Percentiles rank a stretch among this genome's conserved stretches.
These are phyloP conservation scores for Sparassis latifolia DNA, from an alignment of 1,284 basidiomycete species.

Conservation along the genomic window DNA sequence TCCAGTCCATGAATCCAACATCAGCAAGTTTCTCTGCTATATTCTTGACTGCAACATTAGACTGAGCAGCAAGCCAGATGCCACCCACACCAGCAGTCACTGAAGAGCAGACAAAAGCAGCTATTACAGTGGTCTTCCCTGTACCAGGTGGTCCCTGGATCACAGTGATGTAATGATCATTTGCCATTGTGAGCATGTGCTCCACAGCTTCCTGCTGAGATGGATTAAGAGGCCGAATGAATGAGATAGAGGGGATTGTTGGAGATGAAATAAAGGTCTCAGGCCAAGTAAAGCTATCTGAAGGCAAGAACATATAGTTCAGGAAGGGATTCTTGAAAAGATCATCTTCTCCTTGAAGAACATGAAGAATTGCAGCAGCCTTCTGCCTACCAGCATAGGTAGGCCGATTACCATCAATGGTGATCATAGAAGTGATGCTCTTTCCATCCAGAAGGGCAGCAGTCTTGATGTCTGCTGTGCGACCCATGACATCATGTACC, in stretches of 20 bases:
- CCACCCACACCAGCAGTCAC: conserved; percentile 33
- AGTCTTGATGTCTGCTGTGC: conserved; percentile 14
- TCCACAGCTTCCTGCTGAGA: conserved; percentile 50
- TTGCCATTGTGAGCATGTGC: conserved; percentile 39
- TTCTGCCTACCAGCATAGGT: conserved; percentile 47
- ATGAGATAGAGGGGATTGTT: conserved; percentile 11
- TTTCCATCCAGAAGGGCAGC: conserved; percentile 19
- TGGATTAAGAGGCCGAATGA: conserved; percentile 34
- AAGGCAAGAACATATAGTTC: conserved; percentile 34
- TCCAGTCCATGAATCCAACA: conserved; percentile 40
- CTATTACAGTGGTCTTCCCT: conserved; percentile 62
- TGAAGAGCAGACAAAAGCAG: conserved; percentile 44
- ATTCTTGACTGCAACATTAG: conserved; percentile 63
- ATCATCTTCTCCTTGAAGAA: conserved; percentile 41
- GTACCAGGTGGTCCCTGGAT: conserved; percentile 55
- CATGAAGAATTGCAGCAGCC: conserved; percentile 35
- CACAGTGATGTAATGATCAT: conserved; percentile 36
- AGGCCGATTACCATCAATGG: conserved; percentile 44
- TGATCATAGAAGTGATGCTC: conserved; percentile 19
- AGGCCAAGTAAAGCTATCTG: conserved; percentile 22
- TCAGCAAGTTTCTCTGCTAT: conserved; percentile 55
- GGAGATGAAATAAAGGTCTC: conserved; percentile 13
- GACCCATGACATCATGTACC: conserved; percentile 19
- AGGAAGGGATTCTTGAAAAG: conserved; percentile 50
- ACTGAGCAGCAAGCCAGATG: conserved; percentile 70